Evolutionary conservation across 164 flowering plant species (phyloP), one percentile per base, ranked within the genome.

Genomic region (Vitis rotundifolia): DNA sequence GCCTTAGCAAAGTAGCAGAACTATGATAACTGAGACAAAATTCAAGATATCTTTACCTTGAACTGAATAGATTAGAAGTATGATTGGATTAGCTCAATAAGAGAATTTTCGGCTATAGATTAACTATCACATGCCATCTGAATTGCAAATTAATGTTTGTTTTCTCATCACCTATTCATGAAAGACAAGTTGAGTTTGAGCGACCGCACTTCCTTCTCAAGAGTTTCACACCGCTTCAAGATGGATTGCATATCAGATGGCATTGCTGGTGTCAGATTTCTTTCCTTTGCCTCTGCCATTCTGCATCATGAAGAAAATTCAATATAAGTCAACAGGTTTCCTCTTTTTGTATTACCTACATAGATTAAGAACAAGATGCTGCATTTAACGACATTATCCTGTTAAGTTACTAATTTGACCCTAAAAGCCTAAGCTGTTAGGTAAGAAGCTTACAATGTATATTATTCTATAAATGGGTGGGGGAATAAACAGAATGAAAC

Each of bases 271-370:
- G 84, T 82, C 64, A 68, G 73, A 77, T 78, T 89, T 67, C 89
- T 83, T 77, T 86, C 97, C 78, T 91, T 91, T 48, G 97, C 93
- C 78, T 91, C 93, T 52, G 93, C 97, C 97, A 89, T 89, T 74
- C 92, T 91, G 57, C 72, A 78, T 37, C 54, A 75, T 13, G 44
- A 37, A 59, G 22, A 62, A 72, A 64, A 13, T 49, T 61, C 29
- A 66, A 50, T 8, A 10, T 59, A 29, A n/a, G 6, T 1, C 57
- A 69, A 48, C 19, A 6, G 44, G 5, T 3, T 37, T 37, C 44
- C 44, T 37, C 44, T 37, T 37, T 37, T 37, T 37, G 2, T 22
- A 37, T 37, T 37, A 37, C 44, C 44, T 37, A 37, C 7, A 37
- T 3, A 2, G 44, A 37, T 6, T 37, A 37, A 37, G 44, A 37